Percentiles rank a stretch among this genome's conserved stretches.
Evolutionary conservation across 139 green algal genomes (phyloP).

Genomic region (Chara braunii): DNA sequence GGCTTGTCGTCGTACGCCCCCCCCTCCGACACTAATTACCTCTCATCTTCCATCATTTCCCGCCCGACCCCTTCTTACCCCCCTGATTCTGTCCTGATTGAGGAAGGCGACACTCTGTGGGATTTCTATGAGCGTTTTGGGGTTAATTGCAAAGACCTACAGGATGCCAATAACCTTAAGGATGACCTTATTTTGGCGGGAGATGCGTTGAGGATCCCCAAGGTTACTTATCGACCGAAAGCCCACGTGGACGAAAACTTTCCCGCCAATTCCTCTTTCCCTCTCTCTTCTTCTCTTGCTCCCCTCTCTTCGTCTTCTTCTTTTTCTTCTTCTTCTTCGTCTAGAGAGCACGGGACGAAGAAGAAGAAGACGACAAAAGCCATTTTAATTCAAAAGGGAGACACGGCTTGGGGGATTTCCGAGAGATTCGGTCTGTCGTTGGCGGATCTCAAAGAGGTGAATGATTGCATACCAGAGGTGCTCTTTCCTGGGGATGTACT

Average conservation of each 20-base stretch:
- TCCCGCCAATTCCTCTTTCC: background rate
- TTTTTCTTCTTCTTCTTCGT: background rate
- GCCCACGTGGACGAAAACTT: background rate
- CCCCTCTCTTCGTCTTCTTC: background rate
- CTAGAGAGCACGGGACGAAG: background rate
- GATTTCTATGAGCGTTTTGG: constrained; percentile 7
- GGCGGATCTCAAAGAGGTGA: constrained; percentile 9
- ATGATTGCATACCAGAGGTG: background rate
- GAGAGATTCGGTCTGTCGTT: constrained; percentile 23
- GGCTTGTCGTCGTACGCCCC: too few species aligned
- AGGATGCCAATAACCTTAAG: constrained; percentile 24
- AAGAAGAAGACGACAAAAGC: constrained; percentile 15
- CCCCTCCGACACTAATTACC: too few species aligned
- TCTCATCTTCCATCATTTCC: too few species aligned
- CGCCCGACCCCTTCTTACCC: background rate
- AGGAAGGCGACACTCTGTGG: constrained; percentile 28
- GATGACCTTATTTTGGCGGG: constrained; percentile 30
- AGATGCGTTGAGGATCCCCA: constrained; percentile 17
- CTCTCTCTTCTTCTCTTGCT: background rate
- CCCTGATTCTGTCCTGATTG: constrained; percentile 8
- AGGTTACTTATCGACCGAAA: background rate
- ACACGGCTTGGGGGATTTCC: constrained; percentile 34
- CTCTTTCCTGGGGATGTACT: constrained; percentile 20
- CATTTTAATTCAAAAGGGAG: constrained; percentile 15
- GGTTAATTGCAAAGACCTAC: constrained; percentile 32